These are phyloP conservation scores for Ramaria rubella DNA, from an alignment of 768 basidiomycete species.

Conservation along the genomic window DNA sequence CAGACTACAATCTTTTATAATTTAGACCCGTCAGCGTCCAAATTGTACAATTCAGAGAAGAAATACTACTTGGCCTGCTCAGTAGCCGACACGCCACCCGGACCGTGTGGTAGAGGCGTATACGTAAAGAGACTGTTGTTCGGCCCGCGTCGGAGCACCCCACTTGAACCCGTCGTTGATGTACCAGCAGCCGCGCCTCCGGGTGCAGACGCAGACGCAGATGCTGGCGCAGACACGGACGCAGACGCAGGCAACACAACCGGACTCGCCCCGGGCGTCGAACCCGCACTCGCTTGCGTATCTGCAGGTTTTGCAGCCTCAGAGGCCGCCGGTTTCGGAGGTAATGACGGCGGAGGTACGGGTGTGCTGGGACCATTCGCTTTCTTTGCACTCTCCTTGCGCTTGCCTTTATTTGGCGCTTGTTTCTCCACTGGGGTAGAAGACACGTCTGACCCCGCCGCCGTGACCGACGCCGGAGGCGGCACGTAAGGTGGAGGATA, in stretches of 20 bases:
- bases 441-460: no score
- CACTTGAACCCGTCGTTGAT: background rate
- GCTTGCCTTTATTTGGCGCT: background rate
- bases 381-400: background rate
- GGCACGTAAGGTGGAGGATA: background rate
- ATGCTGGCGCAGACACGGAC: background rate
- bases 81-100: background rate
- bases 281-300: background rate
- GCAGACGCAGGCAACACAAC: no score
- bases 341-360: conserved; percentile 1
- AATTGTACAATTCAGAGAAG: no score
- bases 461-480: background rate
- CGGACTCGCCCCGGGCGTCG: background rate
- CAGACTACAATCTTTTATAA: no score
- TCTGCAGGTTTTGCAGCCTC: background rate
- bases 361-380: background rate
- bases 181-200: background rate
- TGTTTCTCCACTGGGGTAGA: background rate
- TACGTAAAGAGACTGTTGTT: conserved; percentile 4
- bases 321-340: background rate
- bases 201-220: background rate
- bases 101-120: background rate
- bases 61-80: background rate
- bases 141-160: background rate
- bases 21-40: no score